phyloP scores from a whole-genome alignment of 106 monocot genomes.

The Ottelia alismoides region DNA sequence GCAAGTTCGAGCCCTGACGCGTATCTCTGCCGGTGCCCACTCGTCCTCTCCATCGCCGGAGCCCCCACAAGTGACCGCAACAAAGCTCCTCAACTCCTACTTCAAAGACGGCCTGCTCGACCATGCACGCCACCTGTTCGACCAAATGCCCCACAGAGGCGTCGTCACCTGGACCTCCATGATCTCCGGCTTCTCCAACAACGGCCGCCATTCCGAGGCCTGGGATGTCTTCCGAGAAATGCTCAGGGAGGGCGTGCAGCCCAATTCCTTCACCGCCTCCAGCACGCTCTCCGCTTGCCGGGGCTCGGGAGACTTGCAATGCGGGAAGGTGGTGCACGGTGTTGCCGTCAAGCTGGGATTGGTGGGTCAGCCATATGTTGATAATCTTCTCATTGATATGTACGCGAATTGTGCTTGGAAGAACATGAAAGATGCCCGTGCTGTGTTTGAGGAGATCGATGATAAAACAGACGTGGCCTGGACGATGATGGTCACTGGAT shows the following conservation, averaged over 20 bases:
- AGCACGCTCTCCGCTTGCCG: no score
- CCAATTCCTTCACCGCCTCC: no score
- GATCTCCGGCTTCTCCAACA: conserved; percentile 45
- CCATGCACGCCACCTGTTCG: conserved; percentile 39
- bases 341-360: no score
- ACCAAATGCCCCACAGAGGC: conserved; percentile 38
- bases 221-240: conserved; percentile 28
- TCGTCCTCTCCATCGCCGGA: not conserved
- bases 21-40: no score
- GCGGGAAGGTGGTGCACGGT: no score
- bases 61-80: conserved; percentile 3
- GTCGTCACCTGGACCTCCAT: conserved; percentile 67
- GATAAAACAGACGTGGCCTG: conserved; percentile 30
- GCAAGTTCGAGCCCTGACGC: no score
- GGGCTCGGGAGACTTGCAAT: no score
- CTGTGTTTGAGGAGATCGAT: conserved; percentile 33
- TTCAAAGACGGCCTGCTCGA: conserved; percentile 13
- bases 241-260: conserved; percentile 13
- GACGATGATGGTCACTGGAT: conserved; percentile 55
- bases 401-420: conserved; percentile 13
- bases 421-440: conserved; percentile 16
- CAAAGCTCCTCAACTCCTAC: conserved; percentile 27
- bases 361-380: no score
- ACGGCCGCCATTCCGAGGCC: conserved; percentile 12
- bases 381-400: no score